These are phyloP conservation scores for Lasiodiplodia sp. DNA, from an alignment of 2,329 filamentous ascomycete genomes.

Conservation along the genomic window DNA sequence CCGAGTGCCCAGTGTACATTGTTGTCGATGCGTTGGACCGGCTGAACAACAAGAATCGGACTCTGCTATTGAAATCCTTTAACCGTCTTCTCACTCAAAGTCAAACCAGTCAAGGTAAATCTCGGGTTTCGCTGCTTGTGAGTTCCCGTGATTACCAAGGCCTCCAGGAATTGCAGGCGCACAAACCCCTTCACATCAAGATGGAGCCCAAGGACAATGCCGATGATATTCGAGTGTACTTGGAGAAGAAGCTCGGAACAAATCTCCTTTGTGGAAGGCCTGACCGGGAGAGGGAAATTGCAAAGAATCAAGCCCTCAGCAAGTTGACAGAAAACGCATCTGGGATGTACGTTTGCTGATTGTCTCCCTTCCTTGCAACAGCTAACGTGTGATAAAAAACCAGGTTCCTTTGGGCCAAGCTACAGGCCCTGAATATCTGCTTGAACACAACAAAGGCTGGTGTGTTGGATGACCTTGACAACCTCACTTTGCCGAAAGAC, in stretches of 20 bases:
- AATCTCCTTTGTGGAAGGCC: neutral
- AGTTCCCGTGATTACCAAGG: neutral
- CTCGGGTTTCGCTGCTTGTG: neutral
- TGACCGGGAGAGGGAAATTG: neutral
- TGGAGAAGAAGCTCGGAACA: neutral
- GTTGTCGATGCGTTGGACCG: neutral
- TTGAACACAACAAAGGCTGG: neutral
- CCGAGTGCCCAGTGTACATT: neutral
- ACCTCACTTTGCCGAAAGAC: neutral
- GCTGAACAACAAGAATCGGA: neutral
- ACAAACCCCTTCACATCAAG: neutral
- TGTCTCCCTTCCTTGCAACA: neutral
- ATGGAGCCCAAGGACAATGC: neutral
- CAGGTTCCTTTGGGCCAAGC: neutral
- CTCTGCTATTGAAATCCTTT: neutral
- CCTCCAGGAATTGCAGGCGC: neutral
- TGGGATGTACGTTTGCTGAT: neutral
- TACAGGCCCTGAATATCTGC: neutral
- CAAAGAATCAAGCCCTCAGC: neutral
- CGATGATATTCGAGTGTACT: neutral
- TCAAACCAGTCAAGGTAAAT: neutral
- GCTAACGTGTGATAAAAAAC: neutral
- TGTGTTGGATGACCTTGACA: neutral
- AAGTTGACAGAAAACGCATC: neutral
- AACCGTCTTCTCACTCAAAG: neutral